phyloP scores from a whole-genome alignment of 2,329 filamentous ascomycete genomes.

The Sporothrix curviconia region DNA sequence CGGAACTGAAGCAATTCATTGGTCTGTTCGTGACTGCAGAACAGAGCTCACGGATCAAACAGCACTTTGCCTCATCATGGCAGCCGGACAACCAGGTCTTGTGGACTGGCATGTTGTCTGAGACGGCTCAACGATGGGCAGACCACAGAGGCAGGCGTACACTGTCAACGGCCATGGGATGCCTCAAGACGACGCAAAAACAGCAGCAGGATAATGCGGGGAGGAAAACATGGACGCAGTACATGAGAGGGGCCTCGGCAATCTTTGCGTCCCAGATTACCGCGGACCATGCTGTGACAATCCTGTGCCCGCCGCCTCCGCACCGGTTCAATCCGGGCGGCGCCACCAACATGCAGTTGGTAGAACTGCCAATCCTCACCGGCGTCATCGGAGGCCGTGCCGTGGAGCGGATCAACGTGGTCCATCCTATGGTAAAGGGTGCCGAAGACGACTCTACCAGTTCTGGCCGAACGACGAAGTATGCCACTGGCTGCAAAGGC shows the following conservation, averaged over 20 bases:
- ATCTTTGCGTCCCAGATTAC: background rate
- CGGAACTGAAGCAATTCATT: too few species aligned
- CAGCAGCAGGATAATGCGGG: background rate
- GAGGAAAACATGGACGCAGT: background rate
- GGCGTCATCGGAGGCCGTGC: background rate
- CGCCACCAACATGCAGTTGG: background rate
- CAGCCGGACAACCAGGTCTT: background rate
- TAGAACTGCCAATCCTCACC: background rate
- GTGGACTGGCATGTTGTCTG: background rate
- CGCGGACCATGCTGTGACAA: background rate
- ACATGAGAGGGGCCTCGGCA: background rate
- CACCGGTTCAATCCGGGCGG: background rate
- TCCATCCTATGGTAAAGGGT: background rate
- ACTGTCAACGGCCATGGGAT: background rate
- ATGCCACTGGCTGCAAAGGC: too few species aligned
- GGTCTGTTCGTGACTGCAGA: too few species aligned
- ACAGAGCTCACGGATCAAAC: too few species aligned
- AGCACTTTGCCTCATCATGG: background rate
- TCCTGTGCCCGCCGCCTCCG: background rate
- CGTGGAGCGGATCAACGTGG: background rate
- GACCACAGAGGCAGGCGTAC: background rate
- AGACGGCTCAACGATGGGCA: background rate
- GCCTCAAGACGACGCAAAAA: background rate
- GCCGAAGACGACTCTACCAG: background rate
- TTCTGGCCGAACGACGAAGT: background rate